Base-by-base conservation (phyloP, 2,329 filamentous ascomycete species). In the Verticillium longisporum region DNA sequence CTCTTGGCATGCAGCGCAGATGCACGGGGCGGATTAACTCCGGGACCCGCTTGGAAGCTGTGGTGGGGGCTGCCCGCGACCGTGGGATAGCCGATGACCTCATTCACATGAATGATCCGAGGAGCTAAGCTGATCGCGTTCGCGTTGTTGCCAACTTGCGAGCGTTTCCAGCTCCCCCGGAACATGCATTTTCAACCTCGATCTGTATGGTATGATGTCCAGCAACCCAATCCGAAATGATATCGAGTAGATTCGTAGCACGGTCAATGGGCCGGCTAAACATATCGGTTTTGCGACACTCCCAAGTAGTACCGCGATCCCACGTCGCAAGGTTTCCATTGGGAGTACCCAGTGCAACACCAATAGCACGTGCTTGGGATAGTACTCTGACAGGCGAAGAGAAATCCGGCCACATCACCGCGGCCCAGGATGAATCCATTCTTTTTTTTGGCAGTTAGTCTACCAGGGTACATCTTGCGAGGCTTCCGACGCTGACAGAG, bases 391-490 rank as follows among this genome's bases (percentile, higher is more conserved):
- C 80, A 11, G 85, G 83, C 58, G 84, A 86, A 66, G 82, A 89
- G 68, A 86, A 89, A 65, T 86, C 86, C 10, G 94, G 95, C 0
- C 92, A 97, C 69, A 97, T 98, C 66, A 79, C 83, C n/a, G 83
- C 90, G 11, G 82, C 80, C 2, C 77, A 88, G 1, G 89, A 93
- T 67, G 91, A 98, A 76, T 88, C 89, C 0, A 87, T 98, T 55
- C 74, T 97, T 6, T 99, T 96, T 77, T 88, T 98, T 69, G 92
- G 96, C 72, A 96, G 90, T 93, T 75, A 71, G 86, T 70, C 2
- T 33, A 54, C n/a, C 11, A 18, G 11, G 7, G 18, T 11, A 50
- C 41, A n/a, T 21, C 11, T 14, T 5, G 4, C 21, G 9, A n/a
- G 18, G 41, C n/a, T 10, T n/a, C 37, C 9, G 10, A 18, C 3